Percentiles rank a stretch among this genome's conserved stretches.
phyloP scores from a whole-genome alignment of 2,329 filamentous ascomycete genomes.

The Colletotrichum costaricense region DNA sequence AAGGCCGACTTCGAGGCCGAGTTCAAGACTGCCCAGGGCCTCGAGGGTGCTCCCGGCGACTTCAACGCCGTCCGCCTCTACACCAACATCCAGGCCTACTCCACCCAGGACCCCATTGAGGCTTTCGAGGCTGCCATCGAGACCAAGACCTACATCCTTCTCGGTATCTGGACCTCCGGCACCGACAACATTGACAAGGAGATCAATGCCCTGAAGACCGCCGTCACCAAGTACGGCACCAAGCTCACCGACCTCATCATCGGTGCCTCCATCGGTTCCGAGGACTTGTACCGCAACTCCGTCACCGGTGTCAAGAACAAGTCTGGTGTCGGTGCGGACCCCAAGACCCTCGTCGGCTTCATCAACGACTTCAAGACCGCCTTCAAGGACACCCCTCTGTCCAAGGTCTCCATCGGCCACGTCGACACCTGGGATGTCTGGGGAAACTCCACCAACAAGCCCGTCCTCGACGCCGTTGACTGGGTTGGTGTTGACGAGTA shows the following conservation, averaged over 20 bases:
- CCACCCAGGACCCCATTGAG: constrained; percentile 81
- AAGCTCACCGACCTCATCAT: constrained; percentile 68
- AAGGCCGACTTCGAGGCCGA: constrained; percentile 60
- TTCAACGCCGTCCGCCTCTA: constrained; percentile 73
- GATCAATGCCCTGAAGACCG: constrained; percentile 68
- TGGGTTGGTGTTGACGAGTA: constrained; percentile 75
- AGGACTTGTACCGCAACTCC: constrained; percentile 74
- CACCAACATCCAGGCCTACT: constrained; percentile 74
- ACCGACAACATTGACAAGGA: constrained; percentile 67
- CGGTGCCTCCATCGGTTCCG: constrained; percentile 73
- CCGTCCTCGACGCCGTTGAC: constrained; percentile 71
- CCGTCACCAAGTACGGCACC: constrained; percentile 63
- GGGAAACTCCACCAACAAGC: constrained; percentile 68
- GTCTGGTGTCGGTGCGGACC: constrained; percentile 69
- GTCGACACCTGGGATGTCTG: constrained; percentile 77
- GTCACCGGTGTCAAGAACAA: constrained; percentile 72
- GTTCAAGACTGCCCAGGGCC: constrained; percentile 55
- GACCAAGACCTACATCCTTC: constrained; percentile 70
- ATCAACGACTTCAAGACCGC: constrained; percentile 72
- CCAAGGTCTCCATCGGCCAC: constrained; percentile 68
- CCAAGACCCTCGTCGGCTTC: constrained; percentile 71
- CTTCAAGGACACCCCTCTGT: constrained; percentile 58
- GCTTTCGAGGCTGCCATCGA: constrained; percentile 79
- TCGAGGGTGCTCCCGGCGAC: constrained; percentile 59
- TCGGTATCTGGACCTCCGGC: constrained; percentile 73